A percentile compares a stretch with the other conserved stretches of the same genome.
Evolutionary conservation across 1,284 basidiomycete species (phyloP).

Genomic region (Microstroma glucosiphilum): DNA sequence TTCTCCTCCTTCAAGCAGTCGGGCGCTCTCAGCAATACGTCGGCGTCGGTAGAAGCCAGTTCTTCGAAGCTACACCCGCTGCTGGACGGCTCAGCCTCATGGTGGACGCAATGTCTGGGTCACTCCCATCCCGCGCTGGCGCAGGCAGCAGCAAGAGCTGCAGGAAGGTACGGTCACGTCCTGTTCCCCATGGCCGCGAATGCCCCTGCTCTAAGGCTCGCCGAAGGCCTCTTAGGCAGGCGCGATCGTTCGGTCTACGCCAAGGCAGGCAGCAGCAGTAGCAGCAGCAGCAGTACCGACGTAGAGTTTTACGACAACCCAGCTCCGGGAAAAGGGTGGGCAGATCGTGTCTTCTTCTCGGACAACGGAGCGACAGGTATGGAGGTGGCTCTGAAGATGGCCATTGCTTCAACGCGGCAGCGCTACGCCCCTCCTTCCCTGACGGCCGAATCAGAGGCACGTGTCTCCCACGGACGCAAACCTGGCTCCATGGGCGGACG

Average conservation of each 20-base stretch:
- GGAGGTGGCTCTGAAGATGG: slow-evolving; percentile 97
- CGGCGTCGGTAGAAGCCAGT: background rate
- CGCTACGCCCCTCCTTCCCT: slow-evolving; percentile 23
- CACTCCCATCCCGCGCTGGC: slow-evolving; percentile 73
- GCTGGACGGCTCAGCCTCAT: slow-evolving; percentile 87
- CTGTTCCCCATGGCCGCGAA: slow-evolving; percentile 87
- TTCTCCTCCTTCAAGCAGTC: slow-evolving; percentile 10
- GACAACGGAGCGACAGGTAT: slow-evolving; percentile 94
- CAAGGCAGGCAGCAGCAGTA: slow-evolving; percentile 9
- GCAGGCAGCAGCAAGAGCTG: slow-evolving; percentile 77
- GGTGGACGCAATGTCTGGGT: slow-evolving; percentile 95
- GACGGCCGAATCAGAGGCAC: slow-evolving; percentile 33
- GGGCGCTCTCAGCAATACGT: background rate
- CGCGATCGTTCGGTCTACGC: slow-evolving; percentile 30
- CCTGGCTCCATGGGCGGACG: slow-evolving; percentile 27
- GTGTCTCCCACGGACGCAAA: background rate
- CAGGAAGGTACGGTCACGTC: slow-evolving; percentile 91
- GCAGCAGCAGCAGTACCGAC: slow-evolving; percentile 7
- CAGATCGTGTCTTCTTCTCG: slow-evolving; percentile 80
- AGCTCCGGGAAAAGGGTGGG: slow-evolving; percentile 82
- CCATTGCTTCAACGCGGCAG: slow-evolving; percentile 30
- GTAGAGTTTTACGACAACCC: background rate
- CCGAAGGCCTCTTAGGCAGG: slow-evolving; percentile 62
- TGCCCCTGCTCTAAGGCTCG: slow-evolving; percentile 71
- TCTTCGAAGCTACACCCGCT: slow-evolving; percentile 60